Base-by-base conservation (phyloP, 2,329 filamentous ascomycete genomes). In the Cladobotryum mycophilum region DNA sequence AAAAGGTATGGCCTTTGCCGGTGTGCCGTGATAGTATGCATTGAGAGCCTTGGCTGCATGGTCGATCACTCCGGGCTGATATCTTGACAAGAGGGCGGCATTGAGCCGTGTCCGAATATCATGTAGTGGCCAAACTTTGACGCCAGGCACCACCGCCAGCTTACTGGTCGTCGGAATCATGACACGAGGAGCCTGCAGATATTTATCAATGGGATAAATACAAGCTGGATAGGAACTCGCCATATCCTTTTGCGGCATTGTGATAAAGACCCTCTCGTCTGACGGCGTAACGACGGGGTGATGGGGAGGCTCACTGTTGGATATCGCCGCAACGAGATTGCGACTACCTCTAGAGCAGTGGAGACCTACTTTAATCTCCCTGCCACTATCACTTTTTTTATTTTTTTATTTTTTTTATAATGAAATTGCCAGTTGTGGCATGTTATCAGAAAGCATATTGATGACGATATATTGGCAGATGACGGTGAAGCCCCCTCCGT, bases 181-280 rank as follows among this genome's bases (percentile, higher is more conserved):
- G 25, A 11, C 25, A 20, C 25, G 9, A 11, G 9, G 25, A 8
- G 25, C 25, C 25, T 6, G 25, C 25, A 6, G 25, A 30, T 8
- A 11, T 42, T 42, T 3, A 18, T 20, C 11, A 30, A 30, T 8
- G 25, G 25, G 25, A 11, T 30, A 30, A 30, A 30, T 11, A 30
- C 25, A 30, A 30, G 25, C 25, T 30, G 9, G 9, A 4, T 8
- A 30, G 8, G 42, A 18, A 45, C 35, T 37, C 40, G 48, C 43
- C 48, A 51, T 43, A 41, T 51, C 41, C 14, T 15, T 42, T 42
- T 41, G 48, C 46, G 48, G 48, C 42, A 43, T 33, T 15, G 38
- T 51, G 48, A 46, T 46, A 46, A 43, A 51, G 43, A 33, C 38
- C 5, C 20, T 5, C 20, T 17, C 25, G 14, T 14, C 14, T 40